Conservation (phyloP, 352 stramenopile species). For the Pythium insidiosum region DNA sequence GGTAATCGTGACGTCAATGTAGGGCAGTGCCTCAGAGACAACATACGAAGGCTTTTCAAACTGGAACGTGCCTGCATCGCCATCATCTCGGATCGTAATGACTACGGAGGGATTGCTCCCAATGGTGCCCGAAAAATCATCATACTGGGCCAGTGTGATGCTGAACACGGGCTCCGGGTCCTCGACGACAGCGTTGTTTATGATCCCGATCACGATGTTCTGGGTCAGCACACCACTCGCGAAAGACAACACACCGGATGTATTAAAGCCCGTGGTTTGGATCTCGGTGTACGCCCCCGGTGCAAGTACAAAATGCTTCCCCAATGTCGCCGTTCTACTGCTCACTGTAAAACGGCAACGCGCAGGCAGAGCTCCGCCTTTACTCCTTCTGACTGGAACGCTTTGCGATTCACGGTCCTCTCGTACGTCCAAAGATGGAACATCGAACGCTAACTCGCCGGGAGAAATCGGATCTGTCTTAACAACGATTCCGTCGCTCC, state of each 20-base stretch:
- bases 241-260: conserved; percentile 29
- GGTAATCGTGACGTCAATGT: conserved; percentile 15
- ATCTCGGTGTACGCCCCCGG: no score
- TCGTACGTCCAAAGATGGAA: no score
- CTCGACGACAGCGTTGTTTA: conserved; percentile 40
- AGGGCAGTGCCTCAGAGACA: conserved; percentile 17
- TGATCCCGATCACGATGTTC: conserved; percentile 24
- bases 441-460: no score
- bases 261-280: no score
- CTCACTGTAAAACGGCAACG: conserved; percentile 22
- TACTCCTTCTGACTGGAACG: conserved; percentile 18
- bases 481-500: conserved; percentile 21
- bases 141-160: conserved; percentile 18
- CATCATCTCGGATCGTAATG: conserved; percentile 39
- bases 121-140: conserved; percentile 19
- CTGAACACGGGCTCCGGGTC: conserved; percentile 41
- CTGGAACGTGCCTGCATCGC: conserved; percentile 29
- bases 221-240: conserved; percentile 9
- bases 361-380: conserved; percentile 27
- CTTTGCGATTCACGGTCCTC: no score
- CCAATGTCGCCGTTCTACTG: conserved; percentile 25
- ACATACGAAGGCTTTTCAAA: conserved; percentile 21
- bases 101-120: conserved; percentile 9
- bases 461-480: conserved; percentile 37
- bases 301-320: conserved; percentile 17